Evolutionary conservation across 2,329 filamentous ascomycete genomes (phyloP), one percentile per base, ranked within the genome.

Genomic region (Sporothrix euskadiensis): DNA sequence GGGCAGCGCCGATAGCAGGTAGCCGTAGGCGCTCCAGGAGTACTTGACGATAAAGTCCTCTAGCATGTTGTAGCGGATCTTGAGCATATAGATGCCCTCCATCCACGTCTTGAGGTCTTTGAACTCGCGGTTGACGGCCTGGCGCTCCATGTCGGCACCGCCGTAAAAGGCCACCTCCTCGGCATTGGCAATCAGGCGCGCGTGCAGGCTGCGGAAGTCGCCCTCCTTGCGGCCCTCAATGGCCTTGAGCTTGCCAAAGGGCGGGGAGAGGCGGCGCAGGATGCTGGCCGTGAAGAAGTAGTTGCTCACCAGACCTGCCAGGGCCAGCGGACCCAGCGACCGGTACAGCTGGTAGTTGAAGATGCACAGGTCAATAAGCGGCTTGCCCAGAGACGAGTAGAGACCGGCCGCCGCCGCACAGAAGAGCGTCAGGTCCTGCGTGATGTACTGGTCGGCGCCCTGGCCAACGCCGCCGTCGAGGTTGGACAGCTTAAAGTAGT

Each of bases 1-100:
- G 0, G 96, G 96, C 12, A 99, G 85, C 3, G 95, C 97, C 0
- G 95, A 96, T 73, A 99, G 87, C 49, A 98, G 87, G 79, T 99
- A 99, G 49, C 96, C 96, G 79, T 98, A 97, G 0, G 96, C 96
- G 76, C 94, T 98, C 96, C 96, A 99, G 76, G 94, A 96, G 81
- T 99, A 99, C 81, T 99, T 99, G 74, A 99, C 85, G 68, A 99
- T 94, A 79, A 99, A 97, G 81, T 99, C 96, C 80, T 99, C 96
- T 0, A 99, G 89, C 85, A 99, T 99, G 81, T 98, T 99, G 84
- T 99, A 99, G 19, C 94, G 91, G 77, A 99, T 97, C 83, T 98
- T 98, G 77, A 98, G 90, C 81, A 94, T 94, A 83, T 99, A 99
- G 76, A 99, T 98, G 61, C 93, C 92, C 81, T 99, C 96, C 95